These are phyloP conservation scores for Flagelloscypha sp. DNA, from an alignment of 768 basidiomycete species.

Conservation along the genomic window DNA sequence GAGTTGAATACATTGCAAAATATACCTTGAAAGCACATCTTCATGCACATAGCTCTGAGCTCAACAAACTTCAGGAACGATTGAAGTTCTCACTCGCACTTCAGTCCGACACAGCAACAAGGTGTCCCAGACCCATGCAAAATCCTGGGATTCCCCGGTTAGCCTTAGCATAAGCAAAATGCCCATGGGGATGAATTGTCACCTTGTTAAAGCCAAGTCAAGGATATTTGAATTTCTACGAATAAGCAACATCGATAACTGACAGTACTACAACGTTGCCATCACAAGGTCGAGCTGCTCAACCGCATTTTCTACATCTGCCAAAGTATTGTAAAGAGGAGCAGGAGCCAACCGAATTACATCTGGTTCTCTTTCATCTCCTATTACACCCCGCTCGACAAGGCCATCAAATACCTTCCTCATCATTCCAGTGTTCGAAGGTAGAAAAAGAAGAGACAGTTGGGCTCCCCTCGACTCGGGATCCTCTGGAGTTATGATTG, in stretches of 20 bases:
- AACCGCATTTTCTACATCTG: constrained; percentile 69
- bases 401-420: constrained; percentile 53
- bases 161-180: too few species aligned
- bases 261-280: constrained; percentile 13
- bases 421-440: constrained; percentile 59
- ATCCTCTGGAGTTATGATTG: constrained; percentile 80
- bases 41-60: too few species aligned
- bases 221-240: constrained; percentile 2
- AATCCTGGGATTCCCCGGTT: too few species aligned
- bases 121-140: too few species aligned
- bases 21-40: too few species aligned
- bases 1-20: too few species aligned
- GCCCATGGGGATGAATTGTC: too few species aligned
- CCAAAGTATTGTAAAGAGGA: constrained; percentile 78
- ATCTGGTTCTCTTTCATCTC: constrained; percentile 86
- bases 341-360: constrained; percentile 85
- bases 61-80: too few species aligned
- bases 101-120: too few species aligned
- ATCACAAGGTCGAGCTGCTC: constrained; percentile 50
- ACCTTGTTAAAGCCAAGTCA: too few species aligned
- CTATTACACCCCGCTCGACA: constrained; percentile 68
- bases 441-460: constrained; percentile 77
- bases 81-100: too few species aligned
- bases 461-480: constrained; percentile 72
- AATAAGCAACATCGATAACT: too few species aligned